Conservation (phyloP, 164 flowering plant species). For the Warburgia ugandensis region DNA sequence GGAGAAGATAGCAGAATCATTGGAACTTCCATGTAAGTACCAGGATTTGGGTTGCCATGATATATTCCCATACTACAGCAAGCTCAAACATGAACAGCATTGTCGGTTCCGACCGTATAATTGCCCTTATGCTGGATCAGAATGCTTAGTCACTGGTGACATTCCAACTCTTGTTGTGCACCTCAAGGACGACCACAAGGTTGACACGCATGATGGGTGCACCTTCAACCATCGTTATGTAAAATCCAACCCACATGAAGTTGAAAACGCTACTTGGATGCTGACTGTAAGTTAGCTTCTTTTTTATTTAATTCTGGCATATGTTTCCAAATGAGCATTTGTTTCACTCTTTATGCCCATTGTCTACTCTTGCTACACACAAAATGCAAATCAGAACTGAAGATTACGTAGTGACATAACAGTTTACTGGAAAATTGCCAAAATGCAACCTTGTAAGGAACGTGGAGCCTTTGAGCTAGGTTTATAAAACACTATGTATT, state of each 20-base stretch:
- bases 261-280: constrained; percentile 62
- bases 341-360: no score
- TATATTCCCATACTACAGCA: constrained; percentile 44
- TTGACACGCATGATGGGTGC: constrained; percentile 50
- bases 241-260: constrained; percentile 48
- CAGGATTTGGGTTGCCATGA: constrained; percentile 39
- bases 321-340: no score
- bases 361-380: no score
- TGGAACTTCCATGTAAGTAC: constrained; percentile 44
- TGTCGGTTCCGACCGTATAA: constrained; percentile 47
- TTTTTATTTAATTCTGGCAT: background rate
- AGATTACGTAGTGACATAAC: no score
- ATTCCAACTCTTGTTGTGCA: constrained; percentile 37
- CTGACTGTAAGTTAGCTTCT: constrained; percentile 38
- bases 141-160: constrained; percentile 44
- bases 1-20: constrained; percentile 50
- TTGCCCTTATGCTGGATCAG: constrained; percentile 57
- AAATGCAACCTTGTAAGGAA: no score
- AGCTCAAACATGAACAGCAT: constrained; percentile 40
- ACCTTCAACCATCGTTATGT: constrained; percentile 58
- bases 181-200: constrained; percentile 50
- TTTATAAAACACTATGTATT: no score
- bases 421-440: no score
- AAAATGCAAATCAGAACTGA: no score
- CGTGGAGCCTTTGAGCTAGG: no score